Base-by-base conservation (phyloP, 768 basidiomycete genomes). In the Pholiota conissans region DNA sequence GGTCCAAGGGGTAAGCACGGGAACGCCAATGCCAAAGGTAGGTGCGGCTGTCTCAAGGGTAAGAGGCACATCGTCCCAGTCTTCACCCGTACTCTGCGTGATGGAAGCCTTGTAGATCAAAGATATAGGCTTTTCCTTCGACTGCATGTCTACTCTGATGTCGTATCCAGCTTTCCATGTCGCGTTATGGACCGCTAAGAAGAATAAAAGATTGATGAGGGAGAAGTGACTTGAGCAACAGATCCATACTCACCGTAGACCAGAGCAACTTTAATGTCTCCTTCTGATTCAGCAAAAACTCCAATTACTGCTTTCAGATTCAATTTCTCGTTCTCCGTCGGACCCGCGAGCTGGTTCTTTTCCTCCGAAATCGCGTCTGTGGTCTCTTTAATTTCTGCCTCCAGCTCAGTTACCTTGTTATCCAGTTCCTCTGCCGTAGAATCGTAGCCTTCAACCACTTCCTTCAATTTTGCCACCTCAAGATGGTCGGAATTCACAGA, bases 11-110 rank as follows among this genome's bases (percentile, higher is more conserved):
- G 64, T 45, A 1, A 81, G 73, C 3, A 56, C 58, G 2, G 79
- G 78, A 3, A 78, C 64, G 1, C 57, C 64, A 18, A 76, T 51
- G 5, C 77, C 77, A 49, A 76, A 78, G 0, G 78, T 75, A 0
- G 78, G 77, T 1, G 72, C 67, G 1, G 75, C 72, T 0, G 79
- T 82, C 61, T 80, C 78, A 8, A 81, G 73, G 1, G 71, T 74
- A 2, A 80, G 63, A 1, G 74, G 68, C 2, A 78, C 73, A 55
- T 80, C 73, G 0, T 65, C 65, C 79, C 78, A 82, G 42, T 73
- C 69, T 75, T 81, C 79, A 29, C 78, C 78, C 6, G 78, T 79
- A 42, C 59, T 69, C 54, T 80, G 79, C 0, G 63, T 69, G 49
- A 79, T 75, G 2, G 66, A 64, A 0, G 72, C 78, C 59, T 78